These are phyloP conservation scores for Drechslera avenae DNA, from an alignment of 2,329 filamentous ascomycete species.

Conservation along the genomic window DNA sequence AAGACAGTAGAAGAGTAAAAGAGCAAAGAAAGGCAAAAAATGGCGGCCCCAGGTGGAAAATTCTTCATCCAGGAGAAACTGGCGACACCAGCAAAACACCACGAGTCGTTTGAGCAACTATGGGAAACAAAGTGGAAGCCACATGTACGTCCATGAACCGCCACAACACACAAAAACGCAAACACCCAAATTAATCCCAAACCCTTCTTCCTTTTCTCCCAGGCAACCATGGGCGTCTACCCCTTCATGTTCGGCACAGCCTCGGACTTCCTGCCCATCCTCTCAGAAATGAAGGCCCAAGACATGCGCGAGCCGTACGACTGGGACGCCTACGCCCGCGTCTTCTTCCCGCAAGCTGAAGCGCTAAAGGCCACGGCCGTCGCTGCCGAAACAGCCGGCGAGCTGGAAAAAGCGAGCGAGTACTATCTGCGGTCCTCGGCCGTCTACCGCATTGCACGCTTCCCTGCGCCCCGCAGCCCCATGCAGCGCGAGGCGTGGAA, in stretches of 20 bases:
- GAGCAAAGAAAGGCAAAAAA: conserved; percentile 19
- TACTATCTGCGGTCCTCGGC: conserved; percentile 63
- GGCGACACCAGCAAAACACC: conserved; percentile 50
- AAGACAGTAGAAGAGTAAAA: not conserved
- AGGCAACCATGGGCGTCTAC: conserved; percentile 64
- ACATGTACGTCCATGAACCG: conserved; percentile 55
- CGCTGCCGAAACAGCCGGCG: conserved; percentile 55
- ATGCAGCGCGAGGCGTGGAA: conserved; percentile 67
- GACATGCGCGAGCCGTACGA: conserved; percentile 68
- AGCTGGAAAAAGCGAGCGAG: conserved; percentile 61
- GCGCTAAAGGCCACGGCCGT: conserved; percentile 61
- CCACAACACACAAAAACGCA: not conserved
- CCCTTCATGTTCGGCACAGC: conserved; percentile 75
- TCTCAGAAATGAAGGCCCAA: conserved; percentile 64
- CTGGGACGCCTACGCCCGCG: conserved; percentile 66
- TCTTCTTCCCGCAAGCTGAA: conserved; percentile 65
- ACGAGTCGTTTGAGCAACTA: conserved; percentile 54
- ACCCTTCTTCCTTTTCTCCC: not conserved
- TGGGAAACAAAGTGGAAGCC: conserved; percentile 81
- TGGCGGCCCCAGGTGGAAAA: conserved; percentile 50
- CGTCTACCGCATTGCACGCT: conserved; percentile 74
- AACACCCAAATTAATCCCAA: not conserved
- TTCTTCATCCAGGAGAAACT: conserved; percentile 57
- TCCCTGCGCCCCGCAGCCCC: conserved; percentile 60
- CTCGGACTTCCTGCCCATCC: conserved; percentile 73